These are phyloP conservation scores for Fistulina hepatica DNA, from an alignment of 1,284 basidiomycete genomes.

Conservation along the genomic window DNA sequence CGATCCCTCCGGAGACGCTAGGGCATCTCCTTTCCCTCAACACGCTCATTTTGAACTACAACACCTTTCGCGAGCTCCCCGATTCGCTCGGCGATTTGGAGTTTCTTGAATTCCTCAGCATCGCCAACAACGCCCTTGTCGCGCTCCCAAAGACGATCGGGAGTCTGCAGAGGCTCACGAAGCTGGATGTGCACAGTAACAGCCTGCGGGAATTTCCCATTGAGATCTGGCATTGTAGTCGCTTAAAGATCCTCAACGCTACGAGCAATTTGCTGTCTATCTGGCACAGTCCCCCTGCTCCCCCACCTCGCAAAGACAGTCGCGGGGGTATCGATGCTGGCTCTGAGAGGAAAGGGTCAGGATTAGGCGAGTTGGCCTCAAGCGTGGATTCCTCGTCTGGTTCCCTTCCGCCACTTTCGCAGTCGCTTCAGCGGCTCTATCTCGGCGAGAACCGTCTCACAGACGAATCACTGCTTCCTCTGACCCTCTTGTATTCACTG, in stretches of 20 bases:
- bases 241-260: constrained; percentile 69
- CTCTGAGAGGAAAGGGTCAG: constrained; percentile 17
- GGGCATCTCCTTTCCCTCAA: constrained; percentile 67
- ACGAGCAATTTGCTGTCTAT: constrained; percentile 80
- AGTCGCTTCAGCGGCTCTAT: constrained; percentile 68
- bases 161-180: constrained; percentile 63
- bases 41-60: constrained; percentile 71
- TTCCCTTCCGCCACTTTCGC: constrained; percentile 54
- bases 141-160: constrained; percentile 75
- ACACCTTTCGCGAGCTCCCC: constrained; percentile 80
- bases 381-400: neutral
- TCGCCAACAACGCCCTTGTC: constrained; percentile 84
- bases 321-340: constrained; percentile 5
- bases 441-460: constrained; percentile 85
- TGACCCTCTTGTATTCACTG: constrained; percentile 70
- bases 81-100: constrained; percentile 68
- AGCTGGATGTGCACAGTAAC: constrained; percentile 87
- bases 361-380: no score
- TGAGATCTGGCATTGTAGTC: constrained; percentile 78
- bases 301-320: constrained; percentile 3
- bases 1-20: constrained; percentile 67
- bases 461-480: constrained; percentile 70
- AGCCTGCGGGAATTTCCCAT: constrained; percentile 71
- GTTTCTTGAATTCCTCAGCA: constrained; percentile 67
- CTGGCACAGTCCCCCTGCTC: constrained; percentile 55